A percentile compares a stretch with the other conserved stretches of the same genome.
These are phyloP conservation scores for Earliella scabrosa DNA, from an alignment of 1,284 basidiomycete species.

Conservation along the genomic window DNA sequence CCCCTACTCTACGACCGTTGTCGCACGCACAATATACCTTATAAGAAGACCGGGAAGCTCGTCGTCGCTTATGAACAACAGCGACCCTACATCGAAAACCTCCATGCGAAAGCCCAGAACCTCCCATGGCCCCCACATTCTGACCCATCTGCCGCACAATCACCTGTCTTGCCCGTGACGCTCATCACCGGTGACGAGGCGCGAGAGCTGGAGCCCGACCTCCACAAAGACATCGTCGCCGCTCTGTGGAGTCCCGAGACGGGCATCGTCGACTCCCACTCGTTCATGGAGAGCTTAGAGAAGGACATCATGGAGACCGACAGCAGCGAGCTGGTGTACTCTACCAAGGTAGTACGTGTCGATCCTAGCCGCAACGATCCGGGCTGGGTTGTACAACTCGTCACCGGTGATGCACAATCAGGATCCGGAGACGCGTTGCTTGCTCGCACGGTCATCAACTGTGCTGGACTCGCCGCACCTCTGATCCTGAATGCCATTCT, in stretches of 20 bases:
- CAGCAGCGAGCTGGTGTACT: conserved; percentile 78
- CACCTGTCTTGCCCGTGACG: conserved; percentile 60
- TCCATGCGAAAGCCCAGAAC: conserved; percentile 66
- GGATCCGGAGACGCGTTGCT: conserved; percentile 67
- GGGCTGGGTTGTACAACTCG: conserved; percentile 77
- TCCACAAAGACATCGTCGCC: conserved; percentile 70
- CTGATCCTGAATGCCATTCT: conserved; percentile 76
- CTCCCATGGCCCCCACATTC: conserved; percentile 57
- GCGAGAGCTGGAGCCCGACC: conserved; percentile 79
- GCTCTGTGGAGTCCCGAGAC: conserved; percentile 88
- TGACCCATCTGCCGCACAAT: conserved; percentile 20
- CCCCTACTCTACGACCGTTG: conserved; percentile 87
- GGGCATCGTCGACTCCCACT: conserved; percentile 91
- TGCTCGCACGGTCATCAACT: conserved; percentile 87
- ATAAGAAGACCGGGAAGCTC: conserved; percentile 85
- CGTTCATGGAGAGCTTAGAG: conserved; percentile 81
- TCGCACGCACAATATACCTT: conserved; percentile 64
- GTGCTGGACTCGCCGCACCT: conserved; percentile 82
- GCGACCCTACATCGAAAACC: conserved; percentile 66
- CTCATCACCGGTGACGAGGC: conserved; percentile 79
- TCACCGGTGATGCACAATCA: conserved; percentile 52
- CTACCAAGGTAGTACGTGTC: conserved; percentile 88
- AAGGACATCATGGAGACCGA: conserved; percentile 77
- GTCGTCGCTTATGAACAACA: conserved; percentile 79
- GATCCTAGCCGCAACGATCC: conserved; percentile 30